phyloP scores from a whole-genome alignment of 1,139 yeast genomes.

The Geotrichum europaeum region DNA sequence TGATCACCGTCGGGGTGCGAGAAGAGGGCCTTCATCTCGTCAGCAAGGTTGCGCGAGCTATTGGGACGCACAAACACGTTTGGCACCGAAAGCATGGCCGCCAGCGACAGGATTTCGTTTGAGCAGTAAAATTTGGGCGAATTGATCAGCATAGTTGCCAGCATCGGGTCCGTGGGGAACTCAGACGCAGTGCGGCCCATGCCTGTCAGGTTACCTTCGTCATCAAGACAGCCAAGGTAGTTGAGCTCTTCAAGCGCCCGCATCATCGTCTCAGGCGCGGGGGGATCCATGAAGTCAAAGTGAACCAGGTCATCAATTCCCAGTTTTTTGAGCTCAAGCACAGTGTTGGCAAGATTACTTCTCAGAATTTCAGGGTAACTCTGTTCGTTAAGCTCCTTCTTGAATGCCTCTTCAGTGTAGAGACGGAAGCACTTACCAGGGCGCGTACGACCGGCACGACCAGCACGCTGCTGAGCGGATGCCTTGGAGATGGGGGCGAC shows the following conservation, averaged over 20 bases:
- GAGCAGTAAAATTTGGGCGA: conserved; percentile 83
- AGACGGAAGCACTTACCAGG: conserved; percentile 97
- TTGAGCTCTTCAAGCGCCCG: conserved; percentile 93
- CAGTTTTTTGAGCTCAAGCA: conserved; percentile 82
- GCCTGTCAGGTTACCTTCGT: conserved; percentile 84
- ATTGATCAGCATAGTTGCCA: conserved; percentile 87
- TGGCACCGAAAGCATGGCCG: conserved; percentile 88
- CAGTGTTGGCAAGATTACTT: conserved; percentile 86
- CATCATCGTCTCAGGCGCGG: conserved; percentile 99
- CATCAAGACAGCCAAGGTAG: conserved; percentile 82
- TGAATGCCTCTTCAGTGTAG: conserved; percentile 94
- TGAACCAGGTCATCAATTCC: conserved; percentile 96
- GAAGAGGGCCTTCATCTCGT: conserved; percentile 79
- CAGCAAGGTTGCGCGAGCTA: conserved; percentile 82
- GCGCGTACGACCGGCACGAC: conserved; percentile 99
- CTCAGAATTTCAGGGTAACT: conserved; percentile 93
- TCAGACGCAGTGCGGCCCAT: conserved; percentile 86
- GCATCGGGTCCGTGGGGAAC: conserved; percentile 93
- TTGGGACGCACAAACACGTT: conserved; percentile 92
- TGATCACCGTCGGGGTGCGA: conserved; percentile 97
- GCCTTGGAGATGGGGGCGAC: conserved; percentile 98
- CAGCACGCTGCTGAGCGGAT: conserved; percentile 96
- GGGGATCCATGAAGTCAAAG: conserved; percentile 98
- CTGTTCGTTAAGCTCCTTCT: conserved; percentile 88
- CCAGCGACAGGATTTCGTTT: conserved; percentile 80